Evolutionary conservation across 148 eudicot species (phyloP).

Genomic region (Drosera capensis): DNA sequence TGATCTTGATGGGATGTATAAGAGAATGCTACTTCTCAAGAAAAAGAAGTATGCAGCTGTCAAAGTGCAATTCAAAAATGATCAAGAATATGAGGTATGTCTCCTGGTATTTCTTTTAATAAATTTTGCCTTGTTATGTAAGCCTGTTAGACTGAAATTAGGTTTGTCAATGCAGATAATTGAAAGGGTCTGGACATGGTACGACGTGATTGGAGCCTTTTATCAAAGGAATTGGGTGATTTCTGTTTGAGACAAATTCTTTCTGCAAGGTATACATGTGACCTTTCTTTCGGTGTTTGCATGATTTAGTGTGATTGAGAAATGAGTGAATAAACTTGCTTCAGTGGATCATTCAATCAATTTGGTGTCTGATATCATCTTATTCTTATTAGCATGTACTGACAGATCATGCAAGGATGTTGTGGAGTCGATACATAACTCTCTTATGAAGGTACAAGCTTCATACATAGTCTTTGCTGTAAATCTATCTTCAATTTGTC

Average conservation of each 20-base stretch:
- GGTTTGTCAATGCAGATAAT: conserved; percentile 36
- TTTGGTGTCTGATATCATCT: neutral
- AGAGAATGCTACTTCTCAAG: conserved; percentile 93
- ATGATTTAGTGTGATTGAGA: too few relatives aligned
- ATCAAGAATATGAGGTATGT: conserved; percentile 56
- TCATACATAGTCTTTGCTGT: neutral
- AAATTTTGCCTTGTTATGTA: neutral
- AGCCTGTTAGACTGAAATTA: neutral
- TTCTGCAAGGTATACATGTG: conserved; percentile 61
- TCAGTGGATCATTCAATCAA: too few relatives aligned
- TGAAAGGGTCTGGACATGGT: conserved; percentile 99
- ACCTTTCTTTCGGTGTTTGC: conserved; percentile 3
- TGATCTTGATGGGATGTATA: conserved; percentile 91
- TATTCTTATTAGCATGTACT: conserved; percentile 3
- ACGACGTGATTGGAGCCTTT: conserved; percentile 97
- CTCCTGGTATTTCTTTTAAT: neutral
- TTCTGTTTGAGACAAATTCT: conserved; percentile 85
- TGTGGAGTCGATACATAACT: conserved; percentile 77
- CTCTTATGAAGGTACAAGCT: conserved; percentile 58
- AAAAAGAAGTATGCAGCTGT: conserved; percentile 99
- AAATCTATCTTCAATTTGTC: too few relatives aligned
- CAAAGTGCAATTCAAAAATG: conserved; percentile 71
- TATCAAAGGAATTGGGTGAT: conserved; percentile 88
- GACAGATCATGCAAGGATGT: conserved; percentile 95
- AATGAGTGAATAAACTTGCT: too few relatives aligned